phyloP scores from a whole-genome alignment of 306 rosid species.

The Vachellia pachyceras region DNA sequence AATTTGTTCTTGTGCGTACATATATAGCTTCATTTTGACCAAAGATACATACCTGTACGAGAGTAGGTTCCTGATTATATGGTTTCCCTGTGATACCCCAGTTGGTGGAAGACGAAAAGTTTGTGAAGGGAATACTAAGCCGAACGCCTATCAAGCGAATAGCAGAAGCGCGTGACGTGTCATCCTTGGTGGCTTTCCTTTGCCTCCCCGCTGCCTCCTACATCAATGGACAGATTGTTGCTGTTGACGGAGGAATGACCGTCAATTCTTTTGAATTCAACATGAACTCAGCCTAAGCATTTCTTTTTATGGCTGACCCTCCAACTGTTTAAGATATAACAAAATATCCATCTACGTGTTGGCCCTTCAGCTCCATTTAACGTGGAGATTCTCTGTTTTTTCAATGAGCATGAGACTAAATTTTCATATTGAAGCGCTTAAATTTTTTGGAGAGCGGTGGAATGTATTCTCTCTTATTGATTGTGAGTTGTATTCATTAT shows the following conservation, averaged over 20 bases:
- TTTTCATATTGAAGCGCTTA: no score
- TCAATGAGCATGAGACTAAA: no score
- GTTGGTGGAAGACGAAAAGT: slow-evolving; percentile 54
- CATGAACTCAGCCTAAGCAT: slow-evolving; percentile 40
- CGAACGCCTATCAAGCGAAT: slow-evolving; percentile 68
- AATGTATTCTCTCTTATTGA: no score
- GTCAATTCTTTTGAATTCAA: slow-evolving; percentile 63
- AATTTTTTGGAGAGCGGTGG: no score
- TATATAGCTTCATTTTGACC: not conserved
- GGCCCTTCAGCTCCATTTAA: no score
- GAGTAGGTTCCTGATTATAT: not conserved
- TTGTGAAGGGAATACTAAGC: slow-evolving; percentile 48
- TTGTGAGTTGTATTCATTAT: no score
- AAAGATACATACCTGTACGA: not conserved
- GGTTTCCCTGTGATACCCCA: slow-evolving; percentile 28
- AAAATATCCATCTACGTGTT: no score
- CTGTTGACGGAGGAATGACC: slow-evolving; percentile 80
- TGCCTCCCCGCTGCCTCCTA: slow-evolving; percentile 89
- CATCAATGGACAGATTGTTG: slow-evolving; percentile 73
- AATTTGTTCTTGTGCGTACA: not conserved
- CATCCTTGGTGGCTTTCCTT: slow-evolving; percentile 79
- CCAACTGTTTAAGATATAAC: no score
- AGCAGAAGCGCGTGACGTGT: slow-evolving; percentile 77
- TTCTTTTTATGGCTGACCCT: not conserved
- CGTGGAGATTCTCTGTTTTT: no score